These are phyloP conservation scores for Cunninghamia lanceolata DNA, from an alignment of 75 land plant species.

Conservation along the genomic window DNA sequence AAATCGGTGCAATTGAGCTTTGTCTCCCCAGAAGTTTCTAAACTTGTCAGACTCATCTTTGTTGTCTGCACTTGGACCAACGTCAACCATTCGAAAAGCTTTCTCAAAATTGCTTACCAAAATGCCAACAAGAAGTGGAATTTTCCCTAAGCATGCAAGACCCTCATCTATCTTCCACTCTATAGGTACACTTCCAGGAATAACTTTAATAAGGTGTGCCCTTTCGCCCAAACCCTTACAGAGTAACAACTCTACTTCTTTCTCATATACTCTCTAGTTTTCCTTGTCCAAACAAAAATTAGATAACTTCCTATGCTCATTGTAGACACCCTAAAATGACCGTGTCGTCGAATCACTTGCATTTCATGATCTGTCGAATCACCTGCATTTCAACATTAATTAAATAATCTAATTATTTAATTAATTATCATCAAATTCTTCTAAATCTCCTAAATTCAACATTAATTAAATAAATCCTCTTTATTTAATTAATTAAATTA, in stretches of 20 bases:
- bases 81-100: constrained; percentile 66
- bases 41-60: constrained; percentile 77
- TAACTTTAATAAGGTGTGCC: constrained; percentile 59
- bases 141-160: constrained; percentile 30
- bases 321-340: constrained; percentile 6
- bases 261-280: constrained; percentile 62
- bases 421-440: too few species aligned
- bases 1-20: constrained; percentile 80
- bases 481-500: too few species aligned
- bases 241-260: constrained; percentile 50
- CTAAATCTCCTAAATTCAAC: too few species aligned
- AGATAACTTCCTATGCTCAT: constrained; percentile 20
- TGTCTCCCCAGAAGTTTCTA: constrained; percentile 89
- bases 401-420: too few species aligned
- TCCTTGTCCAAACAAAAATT: constrained; percentile 67
- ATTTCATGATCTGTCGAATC: too few species aligned
- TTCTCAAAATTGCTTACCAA: constrained; percentile 49
- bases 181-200: constrained; percentile 36
- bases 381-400: too few species aligned
- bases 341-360: too few species aligned
- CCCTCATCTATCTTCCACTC: constrained; percentile 59
- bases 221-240: constrained; percentile 58
- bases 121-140: constrained; percentile 64
- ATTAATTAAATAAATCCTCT: too few species aligned
- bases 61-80: constrained; percentile 92